Evolutionary conservation across 2,329 filamentous ascomycete species (phyloP).

Genomic region (Alternaria conjuncta): DNA sequence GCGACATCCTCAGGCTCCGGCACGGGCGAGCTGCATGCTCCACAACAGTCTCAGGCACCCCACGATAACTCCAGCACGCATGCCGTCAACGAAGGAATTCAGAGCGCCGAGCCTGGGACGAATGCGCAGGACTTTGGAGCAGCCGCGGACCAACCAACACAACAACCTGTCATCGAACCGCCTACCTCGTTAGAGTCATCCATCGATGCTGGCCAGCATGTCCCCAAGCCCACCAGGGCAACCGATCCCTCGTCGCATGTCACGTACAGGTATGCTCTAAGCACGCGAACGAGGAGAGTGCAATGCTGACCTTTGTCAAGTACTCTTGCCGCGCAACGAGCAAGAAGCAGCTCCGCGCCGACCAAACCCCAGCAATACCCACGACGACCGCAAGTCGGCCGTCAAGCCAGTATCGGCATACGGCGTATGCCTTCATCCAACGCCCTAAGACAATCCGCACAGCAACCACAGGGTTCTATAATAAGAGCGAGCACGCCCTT

Average conservation of each 20-base stretch:
- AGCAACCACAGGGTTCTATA: conserved; percentile 27
- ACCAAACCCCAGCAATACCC: conserved; percentile 28
- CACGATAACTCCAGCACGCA: conserved; percentile 42
- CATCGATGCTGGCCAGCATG: conserved; percentile 41
- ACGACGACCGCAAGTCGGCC: conserved; percentile 33
- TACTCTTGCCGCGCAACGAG: conserved; percentile 21
- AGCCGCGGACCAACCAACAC: conserved; percentile 20
- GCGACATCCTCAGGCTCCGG: conserved; percentile 35
- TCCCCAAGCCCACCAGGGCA: conserved; percentile 35
- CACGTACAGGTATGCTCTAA: conserved; percentile 26
- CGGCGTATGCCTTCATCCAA: conserved; percentile 40
- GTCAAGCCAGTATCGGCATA: conserved; percentile 48
- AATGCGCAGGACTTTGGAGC: conserved; percentile 44
- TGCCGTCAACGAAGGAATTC: conserved; percentile 42
- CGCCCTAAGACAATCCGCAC: conserved; percentile 28
- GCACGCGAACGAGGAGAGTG: conserved; percentile 1
- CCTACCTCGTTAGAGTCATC: conserved; percentile 46
- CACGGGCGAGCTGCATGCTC: conserved; percentile 34
- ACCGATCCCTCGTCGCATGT: conserved; percentile 23
- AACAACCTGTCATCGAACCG: conserved; percentile 34
- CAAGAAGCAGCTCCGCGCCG: conserved; percentile 39
- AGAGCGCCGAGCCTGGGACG: conserved; percentile 36
- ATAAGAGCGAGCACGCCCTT: conserved; percentile 34
- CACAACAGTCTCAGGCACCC: conserved; percentile 36
- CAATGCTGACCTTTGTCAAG: conserved; percentile 23